Percentiles rank a stretch among this genome's conserved stretches.
phyloP scores from a whole-genome alignment of 1,284 basidiomycete species.

The Pascua guehoae region DNA sequence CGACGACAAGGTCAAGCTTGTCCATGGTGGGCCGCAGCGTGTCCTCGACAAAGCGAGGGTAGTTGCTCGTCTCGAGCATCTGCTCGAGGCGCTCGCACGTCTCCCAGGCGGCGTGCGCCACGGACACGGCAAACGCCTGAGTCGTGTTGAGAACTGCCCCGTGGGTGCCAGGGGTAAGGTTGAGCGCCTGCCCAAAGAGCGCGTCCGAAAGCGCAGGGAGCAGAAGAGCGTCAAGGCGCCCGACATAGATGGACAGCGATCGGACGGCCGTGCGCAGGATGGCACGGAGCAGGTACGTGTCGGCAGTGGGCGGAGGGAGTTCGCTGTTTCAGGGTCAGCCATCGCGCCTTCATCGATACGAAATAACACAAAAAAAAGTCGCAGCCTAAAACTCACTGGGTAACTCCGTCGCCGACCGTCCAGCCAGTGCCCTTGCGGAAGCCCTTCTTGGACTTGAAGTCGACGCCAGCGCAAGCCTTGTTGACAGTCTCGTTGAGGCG shows the following conservation, averaged over 20 bases:
- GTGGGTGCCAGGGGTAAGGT: slow-evolving; percentile 25
- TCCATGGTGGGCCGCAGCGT: slow-evolving; percentile 59
- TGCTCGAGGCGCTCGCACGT: slow-evolving; percentile 48
- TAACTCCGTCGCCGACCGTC: slow-evolving; percentile 42
- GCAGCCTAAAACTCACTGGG: slow-evolving; percentile 36
- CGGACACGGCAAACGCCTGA: slow-evolving; percentile 45
- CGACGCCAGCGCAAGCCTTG: slow-evolving; percentile 45
- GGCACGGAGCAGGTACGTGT: slow-evolving; percentile 49
- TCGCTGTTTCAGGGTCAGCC: slow-evolving; percentile 30
- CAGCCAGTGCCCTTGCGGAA: slow-evolving; percentile 47
- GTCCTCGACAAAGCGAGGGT: slow-evolving; percentile 53
- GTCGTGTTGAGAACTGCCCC: slow-evolving; percentile 41
- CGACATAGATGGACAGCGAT: slow-evolving; percentile 47
- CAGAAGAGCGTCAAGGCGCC: slow-evolving; percentile 48
- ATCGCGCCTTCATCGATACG: not conserved
- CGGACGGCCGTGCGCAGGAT: slow-evolving; percentile 46
- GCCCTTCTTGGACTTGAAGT: slow-evolving; percentile 46
- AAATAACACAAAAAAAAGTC: too few relatives aligned
- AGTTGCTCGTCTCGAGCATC: slow-evolving; percentile 43
- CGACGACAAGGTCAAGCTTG: slow-evolving; percentile 53
- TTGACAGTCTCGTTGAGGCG: slow-evolving; percentile 49
- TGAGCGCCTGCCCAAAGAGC: slow-evolving; percentile 37
- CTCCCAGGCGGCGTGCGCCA: slow-evolving; percentile 51
- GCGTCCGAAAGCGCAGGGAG: slow-evolving; percentile 47
- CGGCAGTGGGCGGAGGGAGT: slow-evolving; percentile 39